phyloP scores from a whole-genome alignment of 768 basidiomycete species.

The Serendipita indica region DNA sequence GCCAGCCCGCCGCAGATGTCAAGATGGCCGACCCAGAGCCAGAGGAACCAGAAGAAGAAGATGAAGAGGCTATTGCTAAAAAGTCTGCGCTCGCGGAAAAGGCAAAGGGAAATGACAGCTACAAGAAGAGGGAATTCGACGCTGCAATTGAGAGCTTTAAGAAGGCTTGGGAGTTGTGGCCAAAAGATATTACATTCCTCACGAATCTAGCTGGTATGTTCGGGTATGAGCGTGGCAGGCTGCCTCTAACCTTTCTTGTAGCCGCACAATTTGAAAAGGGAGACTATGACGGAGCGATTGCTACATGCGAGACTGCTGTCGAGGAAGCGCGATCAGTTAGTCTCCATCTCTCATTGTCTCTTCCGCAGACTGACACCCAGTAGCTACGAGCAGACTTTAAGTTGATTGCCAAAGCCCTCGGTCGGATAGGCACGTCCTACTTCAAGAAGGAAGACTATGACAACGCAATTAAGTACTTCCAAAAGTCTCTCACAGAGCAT shows the following conservation, averaged over 20 bases:
- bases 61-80: conserved; percentile 58
- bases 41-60: conserved; percentile 38
- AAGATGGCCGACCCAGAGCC: conserved; percentile 34
- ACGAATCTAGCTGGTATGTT: conserved; percentile 71
- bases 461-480: conserved; percentile 77
- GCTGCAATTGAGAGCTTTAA: conserved; percentile 61
- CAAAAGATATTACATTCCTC: conserved; percentile 85
- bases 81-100: conserved; percentile 69
- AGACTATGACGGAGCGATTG: conserved; percentile 80
- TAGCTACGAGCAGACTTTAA: conserved; percentile 88
- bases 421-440: conserved; percentile 77
- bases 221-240: not conserved
- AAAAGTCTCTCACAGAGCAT: conserved; percentile 91
- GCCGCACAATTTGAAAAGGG: conserved; percentile 92
- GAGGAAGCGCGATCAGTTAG: conserved; percentile 77
- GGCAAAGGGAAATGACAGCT: conserved; percentile 59
- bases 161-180: conserved; percentile 85
- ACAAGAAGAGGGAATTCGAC: conserved; percentile 74
- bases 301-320: conserved; percentile 88
- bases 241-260: conserved; percentile 21
- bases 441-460: conserved; percentile 59
- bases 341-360: not conserved
- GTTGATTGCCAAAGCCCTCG: conserved; percentile 85
- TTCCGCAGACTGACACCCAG: not conserved
- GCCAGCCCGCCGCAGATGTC: conserved; percentile 33